phyloP scores from a whole-genome alignment of 2,329 filamentous ascomycete genomes.

The Penicillium aurantiogriseum region DNA sequence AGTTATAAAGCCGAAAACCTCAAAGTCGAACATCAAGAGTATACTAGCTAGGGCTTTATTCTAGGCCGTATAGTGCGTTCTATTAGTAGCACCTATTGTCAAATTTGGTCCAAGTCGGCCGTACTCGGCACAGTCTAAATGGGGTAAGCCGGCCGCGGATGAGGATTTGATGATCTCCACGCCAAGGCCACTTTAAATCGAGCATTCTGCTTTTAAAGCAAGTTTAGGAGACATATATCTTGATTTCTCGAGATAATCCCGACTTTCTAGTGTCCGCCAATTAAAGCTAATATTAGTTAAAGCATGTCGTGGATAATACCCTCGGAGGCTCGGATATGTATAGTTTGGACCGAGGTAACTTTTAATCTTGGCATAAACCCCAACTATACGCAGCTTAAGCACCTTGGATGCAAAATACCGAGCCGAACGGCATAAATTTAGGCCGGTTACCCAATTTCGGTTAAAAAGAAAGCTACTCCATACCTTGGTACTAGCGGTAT shows the following conservation, averaged over 20 bases:
- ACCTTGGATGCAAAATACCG: neutral
- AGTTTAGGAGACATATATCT: neutral
- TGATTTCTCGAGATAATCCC: neutral
- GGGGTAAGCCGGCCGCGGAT: neutral
- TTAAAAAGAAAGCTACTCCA: neutral
- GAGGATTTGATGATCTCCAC: neutral
- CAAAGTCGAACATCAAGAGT: no score
- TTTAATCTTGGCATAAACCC: neutral
- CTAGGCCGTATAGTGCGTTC: no score
- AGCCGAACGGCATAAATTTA: neutral
- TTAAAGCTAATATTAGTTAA: neutral
- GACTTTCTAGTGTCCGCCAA: neutral
- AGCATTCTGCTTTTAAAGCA: neutral
- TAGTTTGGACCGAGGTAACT: conserved; percentile 2
- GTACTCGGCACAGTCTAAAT: no score
- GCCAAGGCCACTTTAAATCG: conserved; percentile 8
- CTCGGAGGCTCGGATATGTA: conserved; percentile 13
- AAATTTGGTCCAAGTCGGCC: no score
- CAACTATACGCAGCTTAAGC: conserved; percentile 14
- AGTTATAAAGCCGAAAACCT: no score
- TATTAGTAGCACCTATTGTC: no score
- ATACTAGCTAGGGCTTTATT: no score
- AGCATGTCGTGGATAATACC: neutral
- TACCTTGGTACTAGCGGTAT: neutral
- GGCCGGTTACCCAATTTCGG: neutral